A percentile compares a stretch with the other conserved stretches of the same genome.
These are phyloP conservation scores for Alternaria alternata DNA, from an alignment of 2,329 filamentous ascomycete genomes.

Conservation along the genomic window DNA sequence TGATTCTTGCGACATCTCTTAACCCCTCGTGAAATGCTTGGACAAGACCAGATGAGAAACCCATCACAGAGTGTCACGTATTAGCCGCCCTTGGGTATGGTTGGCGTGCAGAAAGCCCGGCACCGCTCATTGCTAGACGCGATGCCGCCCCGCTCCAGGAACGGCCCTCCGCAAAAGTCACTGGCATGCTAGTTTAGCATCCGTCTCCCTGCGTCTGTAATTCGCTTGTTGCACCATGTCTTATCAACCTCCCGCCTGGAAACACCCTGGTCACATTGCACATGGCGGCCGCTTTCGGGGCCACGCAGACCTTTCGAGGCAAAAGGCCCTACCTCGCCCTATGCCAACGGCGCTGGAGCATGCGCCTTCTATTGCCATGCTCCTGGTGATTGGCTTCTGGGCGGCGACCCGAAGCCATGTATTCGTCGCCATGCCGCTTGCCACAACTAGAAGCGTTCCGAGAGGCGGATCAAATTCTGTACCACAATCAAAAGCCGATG, in stretches of 20 bases:
- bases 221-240: constrained; percentile 31
- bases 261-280: constrained; percentile 39
- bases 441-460: constrained; percentile 33
- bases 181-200: constrained; percentile 21
- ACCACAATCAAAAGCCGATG: constrained; percentile 39
- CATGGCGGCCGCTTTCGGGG: constrained; percentile 40
- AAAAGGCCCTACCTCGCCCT: constrained; percentile 31
- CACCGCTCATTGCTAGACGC: constrained; percentile 16
- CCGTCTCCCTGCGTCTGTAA: constrained; percentile 22
- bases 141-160: constrained; percentile 15
- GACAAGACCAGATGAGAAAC: not conserved
- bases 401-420: constrained; percentile 40
- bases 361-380: constrained; percentile 26
- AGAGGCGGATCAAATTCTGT: constrained; percentile 36
- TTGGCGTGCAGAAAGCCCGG: constrained; percentile 7
- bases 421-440: constrained; percentile 47
- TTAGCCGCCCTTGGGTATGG: constrained; percentile 14
- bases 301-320: constrained; percentile 35
- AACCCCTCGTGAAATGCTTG: not conserved
- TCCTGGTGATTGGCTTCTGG: constrained; percentile 38
- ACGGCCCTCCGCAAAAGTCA: constrained; percentile 17
- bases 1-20: not conserved
- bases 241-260: constrained; percentile 42
- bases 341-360: constrained; percentile 31
- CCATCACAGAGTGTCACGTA: constrained; percentile 8